Conservation (phyloP, 2,329 filamentous ascomycete species). For the Rhexocercosporidium sp. region DNA sequence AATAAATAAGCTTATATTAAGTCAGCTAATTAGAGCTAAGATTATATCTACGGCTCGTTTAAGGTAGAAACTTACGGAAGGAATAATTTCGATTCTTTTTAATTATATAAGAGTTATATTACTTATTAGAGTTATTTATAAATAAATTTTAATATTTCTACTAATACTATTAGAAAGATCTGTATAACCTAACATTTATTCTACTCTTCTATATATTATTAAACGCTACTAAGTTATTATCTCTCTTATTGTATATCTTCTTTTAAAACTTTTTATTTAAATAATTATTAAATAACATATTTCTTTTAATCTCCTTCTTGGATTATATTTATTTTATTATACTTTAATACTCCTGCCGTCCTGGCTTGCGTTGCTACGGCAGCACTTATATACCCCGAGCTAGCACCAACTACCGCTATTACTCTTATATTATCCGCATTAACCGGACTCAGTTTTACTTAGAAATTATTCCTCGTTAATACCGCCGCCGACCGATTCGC, state of each 20-base stretch:
- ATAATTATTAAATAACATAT: slow-evolving; percentile 17
- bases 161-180: too few species aligned
- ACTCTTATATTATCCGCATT: slow-evolving; percentile 13
- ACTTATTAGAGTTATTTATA: background rate
- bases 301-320: slow-evolving; percentile 8
- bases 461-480: slow-evolving; percentile 36
- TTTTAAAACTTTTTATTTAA: slow-evolving; percentile 20
- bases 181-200: too few species aligned
- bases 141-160: too few species aligned
- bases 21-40: background rate
- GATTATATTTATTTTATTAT: slow-evolving; percentile 37
- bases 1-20: background rate
- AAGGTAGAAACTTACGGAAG: background rate
- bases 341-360: slow-evolving; percentile 46
- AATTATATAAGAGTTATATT: background rate
- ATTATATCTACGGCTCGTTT: background rate
- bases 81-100: background rate
- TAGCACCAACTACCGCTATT: slow-evolving; percentile 15
- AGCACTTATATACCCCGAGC: slow-evolving; percentile 19
- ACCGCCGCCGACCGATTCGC: slow-evolving; percentile 50
- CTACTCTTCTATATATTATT: too few species aligned
- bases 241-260: slow-evolving; percentile 23
- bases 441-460: slow-evolving; percentile 28
- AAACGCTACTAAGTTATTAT: background rate
- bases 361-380: slow-evolving; percentile 47